Conservation (phyloP, 169 alveolate species). For the Cryptosporidium meleagridis region DNA sequence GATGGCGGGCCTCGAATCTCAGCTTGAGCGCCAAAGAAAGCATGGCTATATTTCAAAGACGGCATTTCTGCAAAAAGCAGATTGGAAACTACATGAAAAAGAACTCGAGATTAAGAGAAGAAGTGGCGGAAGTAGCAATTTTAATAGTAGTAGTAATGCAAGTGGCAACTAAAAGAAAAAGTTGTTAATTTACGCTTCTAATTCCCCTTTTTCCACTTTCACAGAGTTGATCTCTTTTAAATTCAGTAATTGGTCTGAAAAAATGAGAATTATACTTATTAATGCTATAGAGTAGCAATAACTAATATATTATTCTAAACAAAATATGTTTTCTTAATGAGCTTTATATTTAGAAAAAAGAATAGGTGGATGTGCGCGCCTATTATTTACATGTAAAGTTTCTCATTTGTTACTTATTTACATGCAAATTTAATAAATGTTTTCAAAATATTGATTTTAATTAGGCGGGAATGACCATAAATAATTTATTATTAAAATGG, state of each 20-base stretch:
- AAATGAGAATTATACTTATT: background rate
- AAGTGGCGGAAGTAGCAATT: background rate
- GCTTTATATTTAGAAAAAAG: background rate
- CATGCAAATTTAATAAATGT: too few species aligned
- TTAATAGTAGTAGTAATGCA: background rate
- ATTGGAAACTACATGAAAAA: conserved; percentile 64
- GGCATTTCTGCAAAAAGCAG: conserved; percentile 70
- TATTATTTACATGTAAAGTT: background rate
- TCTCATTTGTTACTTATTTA: too few species aligned
- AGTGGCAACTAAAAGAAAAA: background rate
- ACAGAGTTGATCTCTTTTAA: background rate
- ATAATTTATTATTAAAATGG: too few species aligned
- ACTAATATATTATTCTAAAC: background rate
- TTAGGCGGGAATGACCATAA: background rate
- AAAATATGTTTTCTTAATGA: background rate
- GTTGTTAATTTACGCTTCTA: too few species aligned
- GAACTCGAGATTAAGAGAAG: conserved; percentile 41
- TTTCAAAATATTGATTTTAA: too few species aligned
- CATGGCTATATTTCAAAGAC: conserved; percentile 68
- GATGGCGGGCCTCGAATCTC: conserved; percentile 68
- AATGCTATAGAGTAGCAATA: background rate
- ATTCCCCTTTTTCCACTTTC: too few species aligned
- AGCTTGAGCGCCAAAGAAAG: conserved; percentile 61
- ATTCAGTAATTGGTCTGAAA: background rate
- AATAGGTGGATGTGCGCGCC: background rate